A percentile compares a stretch with the other conserved stretches of the same genome.
phyloP scores from a whole-genome alignment of 441 rosid species.

The Erodium trifolium region DNA sequence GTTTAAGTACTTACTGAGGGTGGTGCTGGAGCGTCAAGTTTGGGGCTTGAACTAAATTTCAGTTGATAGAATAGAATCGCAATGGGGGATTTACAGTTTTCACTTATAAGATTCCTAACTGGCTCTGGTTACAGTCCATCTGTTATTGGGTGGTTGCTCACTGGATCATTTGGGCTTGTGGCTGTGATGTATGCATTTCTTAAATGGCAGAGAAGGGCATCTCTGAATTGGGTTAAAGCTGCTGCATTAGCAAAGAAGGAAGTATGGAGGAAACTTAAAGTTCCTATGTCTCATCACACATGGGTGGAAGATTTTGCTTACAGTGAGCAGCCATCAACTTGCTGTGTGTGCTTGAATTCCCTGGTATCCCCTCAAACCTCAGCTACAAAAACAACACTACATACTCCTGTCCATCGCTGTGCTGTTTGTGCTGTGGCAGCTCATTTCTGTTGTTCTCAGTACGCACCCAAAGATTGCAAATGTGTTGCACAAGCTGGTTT shows the following conservation, averaged over 20 bases:
- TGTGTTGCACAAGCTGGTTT: slow-evolving; percentile 55
- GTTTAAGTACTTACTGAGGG: not conserved
- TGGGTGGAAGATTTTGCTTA: slow-evolving; percentile 48
- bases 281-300: slow-evolving; percentile 48
- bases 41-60: not conserved
- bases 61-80: slow-evolving; percentile 13
- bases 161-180: slow-evolving; percentile 33
- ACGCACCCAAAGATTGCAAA: slow-evolving; percentile 51
- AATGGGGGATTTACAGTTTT: slow-evolving; percentile 36
- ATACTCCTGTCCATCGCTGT: slow-evolving; percentile 41
- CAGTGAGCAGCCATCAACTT: slow-evolving; percentile 43
- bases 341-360: slow-evolving; percentile 51
- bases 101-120: slow-evolving; percentile 30
- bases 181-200: slow-evolving; percentile 36
- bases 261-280: slow-evolving; percentile 49
- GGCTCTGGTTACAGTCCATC: slow-evolving; percentile 29
- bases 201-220: slow-evolving; percentile 49
- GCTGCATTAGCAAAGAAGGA: slow-evolving; percentile 50
- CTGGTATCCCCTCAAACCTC: slow-evolving; percentile 32
- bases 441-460: slow-evolving; percentile 49
- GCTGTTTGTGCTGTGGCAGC: slow-evolving; percentile 55
- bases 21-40: slow-evolving; percentile 6
- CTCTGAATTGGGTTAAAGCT: slow-evolving; percentile 51
- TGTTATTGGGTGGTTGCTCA: slow-evolving; percentile 39
- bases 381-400: slow-evolving; percentile 26